Percentiles rank a stretch among this genome's conserved stretches.
These are phyloP conservation scores for Lactuca saligna DNA, from an alignment of 129 eudicot genomes.

Conservation along the genomic window DNA sequence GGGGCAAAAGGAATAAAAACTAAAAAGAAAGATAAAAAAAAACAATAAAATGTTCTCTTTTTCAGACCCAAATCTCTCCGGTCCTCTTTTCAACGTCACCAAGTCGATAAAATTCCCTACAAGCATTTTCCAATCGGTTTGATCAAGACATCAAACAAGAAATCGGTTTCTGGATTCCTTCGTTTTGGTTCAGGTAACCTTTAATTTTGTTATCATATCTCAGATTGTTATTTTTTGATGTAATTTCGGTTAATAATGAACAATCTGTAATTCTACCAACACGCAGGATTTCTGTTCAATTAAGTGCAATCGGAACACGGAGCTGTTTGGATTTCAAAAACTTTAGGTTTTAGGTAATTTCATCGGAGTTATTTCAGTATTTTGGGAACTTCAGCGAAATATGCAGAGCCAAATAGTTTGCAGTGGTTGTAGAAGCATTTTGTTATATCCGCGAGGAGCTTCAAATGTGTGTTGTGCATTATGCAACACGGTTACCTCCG, in stretches of 20 bases:
- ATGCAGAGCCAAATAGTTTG: constrained; percentile 91
- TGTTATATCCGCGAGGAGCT: constrained; percentile 93
- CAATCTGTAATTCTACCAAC: constrained; percentile 4
- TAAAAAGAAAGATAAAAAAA: constrained; percentile 1
- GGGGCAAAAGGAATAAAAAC: not conserved
- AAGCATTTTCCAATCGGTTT: constrained; percentile 26
- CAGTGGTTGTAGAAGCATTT: constrained; percentile 76
- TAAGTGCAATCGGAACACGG: not conserved
- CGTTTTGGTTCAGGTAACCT: constrained; percentile 26
- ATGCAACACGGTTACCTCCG: constrained; percentile 67
- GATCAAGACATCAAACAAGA: constrained; percentile 11
- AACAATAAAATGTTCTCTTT: not conserved
- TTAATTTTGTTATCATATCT: not conserved
- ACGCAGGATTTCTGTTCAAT: not conserved
- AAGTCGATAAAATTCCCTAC: constrained; percentile 25
- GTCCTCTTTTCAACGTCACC: constrained; percentile 25
- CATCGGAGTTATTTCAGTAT: constrained; percentile 42
- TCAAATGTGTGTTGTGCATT: constrained; percentile 75
- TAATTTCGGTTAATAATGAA: constrained; percentile 19
- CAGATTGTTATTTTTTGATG: not conserved
- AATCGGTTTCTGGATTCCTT: constrained; percentile 19
- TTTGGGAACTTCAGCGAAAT: constrained; percentile 35
- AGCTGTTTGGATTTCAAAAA: not conserved
- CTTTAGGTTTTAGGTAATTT: constrained; percentile 50
- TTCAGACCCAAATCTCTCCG: constrained; percentile 23